Conservation (phyloP, 164 flowering plant species). For the Annona squamosa region DNA sequence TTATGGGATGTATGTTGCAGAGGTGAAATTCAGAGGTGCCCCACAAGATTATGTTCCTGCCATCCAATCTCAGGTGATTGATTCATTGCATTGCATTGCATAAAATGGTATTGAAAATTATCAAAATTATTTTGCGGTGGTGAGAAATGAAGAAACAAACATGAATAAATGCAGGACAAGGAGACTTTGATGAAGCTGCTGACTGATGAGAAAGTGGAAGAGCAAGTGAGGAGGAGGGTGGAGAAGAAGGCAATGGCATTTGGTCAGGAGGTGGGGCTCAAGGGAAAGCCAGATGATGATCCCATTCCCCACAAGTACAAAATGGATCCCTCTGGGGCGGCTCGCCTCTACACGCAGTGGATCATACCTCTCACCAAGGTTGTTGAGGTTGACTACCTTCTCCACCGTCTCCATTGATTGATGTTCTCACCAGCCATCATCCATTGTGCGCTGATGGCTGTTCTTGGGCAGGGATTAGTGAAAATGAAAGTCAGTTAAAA, state of each 20-base stretch:
- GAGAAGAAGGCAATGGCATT: constrained; percentile 65
- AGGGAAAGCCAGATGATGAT: constrained; percentile 2
- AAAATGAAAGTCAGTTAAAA: no score
- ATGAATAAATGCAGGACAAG: constrained; percentile 36
- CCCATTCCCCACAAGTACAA: constrained; percentile 26
- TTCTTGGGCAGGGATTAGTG: no score
- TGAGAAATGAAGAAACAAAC: no score
- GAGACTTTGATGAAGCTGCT: constrained; percentile 66
- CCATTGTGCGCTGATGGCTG: no score
- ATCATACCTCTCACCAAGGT: constrained; percentile 84
- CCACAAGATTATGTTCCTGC: constrained; percentile 59
- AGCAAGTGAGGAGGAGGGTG: constrained; percentile 64
- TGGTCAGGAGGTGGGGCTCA: constrained; percentile 59
- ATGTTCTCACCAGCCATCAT: no score
- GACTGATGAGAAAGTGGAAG: constrained; percentile 61
- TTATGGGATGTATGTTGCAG: constrained; percentile 88
- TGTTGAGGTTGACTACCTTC: constrained; percentile 80
- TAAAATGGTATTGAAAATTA: no score
- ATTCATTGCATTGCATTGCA: background rate
- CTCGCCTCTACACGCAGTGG: constrained; percentile 71
- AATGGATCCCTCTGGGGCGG: constrained; percentile 50
- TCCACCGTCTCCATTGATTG: constrained; percentile 63
- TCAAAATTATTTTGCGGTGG: no score
- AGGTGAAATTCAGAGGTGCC: constrained; percentile 68
- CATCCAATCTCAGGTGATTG: constrained; percentile 59